Conservation (phyloP, 129 eudicot species). For the Heracleum sosnowskyi region DNA sequence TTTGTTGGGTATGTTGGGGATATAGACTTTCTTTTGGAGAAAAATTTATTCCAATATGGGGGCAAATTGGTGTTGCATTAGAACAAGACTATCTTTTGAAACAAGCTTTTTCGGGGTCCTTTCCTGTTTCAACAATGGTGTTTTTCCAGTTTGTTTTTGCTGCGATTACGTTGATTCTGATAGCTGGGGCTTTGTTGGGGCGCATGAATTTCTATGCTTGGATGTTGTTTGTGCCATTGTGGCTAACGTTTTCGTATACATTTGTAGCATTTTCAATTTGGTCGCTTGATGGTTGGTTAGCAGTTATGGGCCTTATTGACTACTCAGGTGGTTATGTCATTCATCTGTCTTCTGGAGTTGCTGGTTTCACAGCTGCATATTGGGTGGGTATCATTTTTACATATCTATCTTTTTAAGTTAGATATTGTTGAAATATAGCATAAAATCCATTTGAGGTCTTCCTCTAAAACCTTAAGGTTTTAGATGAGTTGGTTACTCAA, state of each 20-base stretch:
- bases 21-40: conserved; percentile 11
- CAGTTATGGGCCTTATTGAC: conserved; percentile 9
- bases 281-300: conserved; percentile 11
- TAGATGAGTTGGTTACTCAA: too few species aligned
- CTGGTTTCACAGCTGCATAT: conserved; percentile 20
- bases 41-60: conserved; percentile 5
- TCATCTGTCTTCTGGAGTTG: conserved; percentile 17
- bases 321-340: conserved; percentile 15
- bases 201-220: conserved; percentile 16
- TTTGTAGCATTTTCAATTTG: conserved; percentile 11
- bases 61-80: background rate
- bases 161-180: conserved; percentile 8
- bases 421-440: too few species aligned
- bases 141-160: conserved; percentile 16
- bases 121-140: conserved; percentile 14
- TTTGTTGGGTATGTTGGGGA: conserved; percentile 18
- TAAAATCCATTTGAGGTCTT: too few species aligned
- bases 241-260: conserved; percentile 14
- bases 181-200: conserved; percentile 16
- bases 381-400: conserved; percentile 15
- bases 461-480: too few species aligned
- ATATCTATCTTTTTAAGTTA: background rate
- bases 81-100: conserved; percentile 1
- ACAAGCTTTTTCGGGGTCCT: conserved; percentile 2
- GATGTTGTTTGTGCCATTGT: conserved; percentile 17